Base-by-base conservation (phyloP, 306 rosid genomes). In the Vigna angularis region DNA sequence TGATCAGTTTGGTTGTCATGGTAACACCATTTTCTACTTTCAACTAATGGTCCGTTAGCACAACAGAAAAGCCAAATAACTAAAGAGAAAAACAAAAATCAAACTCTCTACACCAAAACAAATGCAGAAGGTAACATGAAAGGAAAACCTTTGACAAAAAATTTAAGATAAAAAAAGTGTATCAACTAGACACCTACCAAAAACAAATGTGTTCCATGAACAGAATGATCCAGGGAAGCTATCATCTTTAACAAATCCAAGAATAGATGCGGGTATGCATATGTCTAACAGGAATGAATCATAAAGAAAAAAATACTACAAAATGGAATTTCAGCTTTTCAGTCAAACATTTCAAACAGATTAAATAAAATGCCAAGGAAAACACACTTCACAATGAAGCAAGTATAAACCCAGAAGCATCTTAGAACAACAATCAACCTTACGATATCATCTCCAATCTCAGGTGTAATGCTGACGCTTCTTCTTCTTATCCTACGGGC, bases 371-470 rank as follows among this genome's bases (percentile, higher is more conserved):
- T 70, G 61, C 30, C 72, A 57, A 47, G 52, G 16, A 22, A 50
- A 76, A 72, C 18, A 73, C 70, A 61, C 53, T 75, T 70, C 72
- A 75, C 50, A 73, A 70, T 12, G 6, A 72, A 76, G 32, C 38
- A 73, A 70, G 20, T 57, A 70, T 50, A 64, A 52, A 71, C 28
- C 50, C 64, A 77, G 22, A 69, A 73, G 76, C 50, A 81, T 56
- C 57, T 82, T 48, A 70, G 77, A 64, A 81, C 75, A 83, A 75
- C 20, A 59, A 85, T 65, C 91, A 84, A 95, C 99, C 99, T 96
- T 84, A 93, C 98, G 78, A 96, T 96, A 83, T 96, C 98, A 84
- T 96, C 99, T 80, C 99, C 98, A 78, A 96, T 96, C 86, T 96
- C 99, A 44, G 98, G 98, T 49, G 96, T 95, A 80, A 96, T 93